Base-by-base conservation (phyloP, 2,329 filamentous ascomycete genomes). In the Leptographium procerum region DNA sequence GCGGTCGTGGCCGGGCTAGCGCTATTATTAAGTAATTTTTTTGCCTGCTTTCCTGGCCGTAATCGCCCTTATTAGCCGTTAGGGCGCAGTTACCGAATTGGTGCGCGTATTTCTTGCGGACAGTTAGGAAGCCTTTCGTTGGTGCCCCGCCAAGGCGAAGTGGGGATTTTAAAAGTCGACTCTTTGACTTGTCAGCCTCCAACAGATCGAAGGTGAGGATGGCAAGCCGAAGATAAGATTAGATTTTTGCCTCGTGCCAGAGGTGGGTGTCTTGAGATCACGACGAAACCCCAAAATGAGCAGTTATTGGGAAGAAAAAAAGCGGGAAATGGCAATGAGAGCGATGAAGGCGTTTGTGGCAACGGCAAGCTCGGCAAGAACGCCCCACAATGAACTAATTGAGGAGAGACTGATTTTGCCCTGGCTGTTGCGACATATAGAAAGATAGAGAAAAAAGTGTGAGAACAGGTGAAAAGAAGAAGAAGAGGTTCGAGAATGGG, bases 11-110 rank as follows among this genome's bases (percentile, higher is more conserved):
- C 50, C 60, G 60, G 40, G 57, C 48, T 59, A 48, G 36, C 54
- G 58, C 53, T 58, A 59, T 58, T 60, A 61, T 62, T 62, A 61
- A 57, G 62, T 60, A 62, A n/a, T 58, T 56, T 61, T 63, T 57
- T 60, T 45, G 48, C 24, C 22, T 43, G 34, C 31, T 57, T 52
- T n/a, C 40, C 45, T 56, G 61, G 60, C 60, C 61, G 61, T 55
- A 60, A 60, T 63, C 61, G 61, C 60, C 54, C 58, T 59, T 58
- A 54, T 59, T 58, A 54, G 57, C 36, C 54, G 36, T 55, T 61
- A 62, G 55, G 57, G 58, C 36, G 56, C 40, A 55, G 51, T 59
- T 62, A 51, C 61, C 57, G 58, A 59, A 28, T 40, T 62, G 55
- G 62, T 63, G 62, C 61, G 62, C 53, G 56, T 34, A 54, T 61